Evolutionary conservation across 352 stramenopile genomes (phyloP), one percentile per base, ranked within the genome.

Genomic region (Pythium rishiriense): DNA sequence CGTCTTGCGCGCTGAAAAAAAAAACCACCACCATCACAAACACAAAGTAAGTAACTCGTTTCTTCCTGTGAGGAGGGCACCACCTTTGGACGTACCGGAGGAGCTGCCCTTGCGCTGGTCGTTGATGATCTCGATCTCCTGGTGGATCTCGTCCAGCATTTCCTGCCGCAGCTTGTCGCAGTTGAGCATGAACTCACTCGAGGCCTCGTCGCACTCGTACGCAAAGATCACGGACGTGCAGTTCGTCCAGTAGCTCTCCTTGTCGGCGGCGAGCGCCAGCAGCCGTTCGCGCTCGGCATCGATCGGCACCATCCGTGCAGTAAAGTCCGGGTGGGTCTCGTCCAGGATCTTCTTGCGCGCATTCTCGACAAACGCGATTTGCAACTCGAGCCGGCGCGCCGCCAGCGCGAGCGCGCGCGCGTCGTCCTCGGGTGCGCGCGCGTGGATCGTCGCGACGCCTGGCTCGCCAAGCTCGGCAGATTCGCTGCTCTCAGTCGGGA

Each of bases 71-170:
- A 35, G 10, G 31, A 35, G n/a, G n/a, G n/a, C n/a, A n/a, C n/a
- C n/a, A n/a, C n/a, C n/a, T n/a, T n/a, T 33, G 21, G 42, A 19
- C 71, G 51, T 76, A 85, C 78, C 67, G 1, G 74, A 79, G 28
- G 61, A 72, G 49, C 68, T 78, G 48, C 82, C 80, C 26, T 86
- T 89, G 51, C 79, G 82, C 65, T 94, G 81, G 57, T 90, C 85
- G 47, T 85, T 72, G 29, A 91, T 73, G 55, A 91, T 87, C 62
- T 94, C 83, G 71, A 94, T 92, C 70, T 94, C 85, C 41, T 91
- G 74, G 45, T 91, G 79, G 70, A 94, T 94, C 68, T 94, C 85
- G 26, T 92, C 83, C 25, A 94, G 72, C 85, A 94, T 94, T 59
- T 92, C 83, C 25, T 92, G 79, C 21, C 85, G 81, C 53, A 94